A percentile compares a stretch with the other conserved stretches of the same genome.
Conservation (phyloP, 1,284 basidiomycete species). For the Apiotrichum mycotoxinovorans region DNA sequence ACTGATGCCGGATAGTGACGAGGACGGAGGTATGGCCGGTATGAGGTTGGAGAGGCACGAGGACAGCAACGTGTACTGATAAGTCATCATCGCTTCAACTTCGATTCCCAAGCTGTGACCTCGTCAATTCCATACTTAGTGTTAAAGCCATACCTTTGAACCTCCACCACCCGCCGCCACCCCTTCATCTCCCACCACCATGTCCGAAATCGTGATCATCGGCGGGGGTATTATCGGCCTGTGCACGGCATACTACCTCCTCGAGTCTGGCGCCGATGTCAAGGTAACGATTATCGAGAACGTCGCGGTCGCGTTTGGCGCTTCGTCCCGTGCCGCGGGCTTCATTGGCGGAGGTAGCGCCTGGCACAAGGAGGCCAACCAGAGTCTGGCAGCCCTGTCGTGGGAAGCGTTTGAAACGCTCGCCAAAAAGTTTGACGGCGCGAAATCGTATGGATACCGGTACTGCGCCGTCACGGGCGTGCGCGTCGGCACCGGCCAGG, state of each 20-base stretch:
- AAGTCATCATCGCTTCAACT: too few species aligned
- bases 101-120: too few species aligned
- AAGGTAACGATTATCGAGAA: slow-evolving; percentile 60
- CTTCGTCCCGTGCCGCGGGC: slow-evolving; percentile 83
- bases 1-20: too few species aligned
- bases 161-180: not conserved
- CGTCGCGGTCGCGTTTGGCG: slow-evolving; percentile 40
- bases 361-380: slow-evolving; percentile 55
- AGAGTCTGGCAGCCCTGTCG: slow-evolving; percentile 62
- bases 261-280: slow-evolving; percentile 49
- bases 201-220: slow-evolving; percentile 30
- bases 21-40: too few species aligned
- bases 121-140: too few species aligned
- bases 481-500: slow-evolving; percentile 8
- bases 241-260: slow-evolving; percentile 59
- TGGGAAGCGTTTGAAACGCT: slow-evolving; percentile 72
- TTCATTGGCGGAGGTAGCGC: slow-evolving; percentile 65
- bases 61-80: too few species aligned
- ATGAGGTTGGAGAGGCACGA: too few species aligned
- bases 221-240: slow-evolving; percentile 75
- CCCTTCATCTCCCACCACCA: not conserved
- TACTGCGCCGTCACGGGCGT: slow-evolving; percentile 10
- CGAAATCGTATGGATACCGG: slow-evolving; percentile 65
- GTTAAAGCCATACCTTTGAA: too few species aligned
- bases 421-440: slow-evolving; percentile 65